phyloP scores from a whole-genome alignment of 192 early-diverging fungal genomes.

The Coemansia sp. region DNA sequence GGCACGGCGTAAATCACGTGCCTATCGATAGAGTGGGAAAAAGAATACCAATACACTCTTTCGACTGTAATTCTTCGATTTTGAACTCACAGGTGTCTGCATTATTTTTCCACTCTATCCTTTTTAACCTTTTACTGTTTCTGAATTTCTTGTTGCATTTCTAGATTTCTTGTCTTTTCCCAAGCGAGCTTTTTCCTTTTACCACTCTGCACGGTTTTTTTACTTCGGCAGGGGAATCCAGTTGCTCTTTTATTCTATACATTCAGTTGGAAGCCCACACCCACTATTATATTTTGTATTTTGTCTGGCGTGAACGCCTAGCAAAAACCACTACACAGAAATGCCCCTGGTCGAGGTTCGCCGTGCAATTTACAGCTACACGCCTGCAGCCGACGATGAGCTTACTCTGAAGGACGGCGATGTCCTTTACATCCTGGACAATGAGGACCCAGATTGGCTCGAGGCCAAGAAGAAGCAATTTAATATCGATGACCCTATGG shows the following conservation, averaged over 20 bases:
- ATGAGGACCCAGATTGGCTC: constrained; percentile 92
- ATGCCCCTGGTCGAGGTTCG: constrained; percentile 60
- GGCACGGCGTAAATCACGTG: not conserved
- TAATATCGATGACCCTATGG: constrained; percentile 37
- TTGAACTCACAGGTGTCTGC: too few relatives aligned
- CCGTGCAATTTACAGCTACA: constrained; percentile 88
- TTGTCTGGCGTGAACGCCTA: not conserved
- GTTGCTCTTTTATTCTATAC: too few relatives aligned
- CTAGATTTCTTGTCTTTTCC: too few relatives aligned
- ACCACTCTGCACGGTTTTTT: too few relatives aligned
- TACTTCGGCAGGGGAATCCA: too few relatives aligned
- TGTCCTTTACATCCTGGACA: constrained; percentile 81
- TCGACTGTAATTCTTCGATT: not conserved
- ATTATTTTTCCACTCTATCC: too few relatives aligned
- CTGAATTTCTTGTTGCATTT: too few relatives aligned
- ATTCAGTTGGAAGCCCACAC: not conserved
- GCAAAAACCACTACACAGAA: not conserved
- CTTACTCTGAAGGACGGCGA: constrained; percentile 84
- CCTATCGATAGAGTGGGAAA: not conserved
- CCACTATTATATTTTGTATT: not conserved
- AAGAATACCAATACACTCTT: not conserved
- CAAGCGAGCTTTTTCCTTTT: too few relatives aligned
- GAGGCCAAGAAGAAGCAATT: constrained; percentile 70
- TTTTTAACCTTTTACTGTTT: too few relatives aligned
- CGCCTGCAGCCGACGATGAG: constrained; percentile 81